Conservation (phyloP, 495 filamentous ascomycete species). For the Glonium stellatum region DNA sequence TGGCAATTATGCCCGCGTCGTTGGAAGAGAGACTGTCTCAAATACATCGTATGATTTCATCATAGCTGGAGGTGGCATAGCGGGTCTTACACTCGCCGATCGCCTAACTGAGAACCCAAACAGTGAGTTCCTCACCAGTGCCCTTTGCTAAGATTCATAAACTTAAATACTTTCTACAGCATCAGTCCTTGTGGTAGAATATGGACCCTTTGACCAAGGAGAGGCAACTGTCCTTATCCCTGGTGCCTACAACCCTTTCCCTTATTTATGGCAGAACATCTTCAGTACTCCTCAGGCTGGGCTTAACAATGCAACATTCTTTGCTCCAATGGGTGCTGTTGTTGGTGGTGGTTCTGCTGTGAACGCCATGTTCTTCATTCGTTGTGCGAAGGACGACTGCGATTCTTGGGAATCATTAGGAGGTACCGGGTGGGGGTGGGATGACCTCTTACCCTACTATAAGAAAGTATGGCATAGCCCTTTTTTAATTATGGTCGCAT, state of each 20-base stretch:
- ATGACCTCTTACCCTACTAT: too few species aligned
- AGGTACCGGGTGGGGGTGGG: too few species aligned
- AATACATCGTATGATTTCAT: constrained; percentile 15
- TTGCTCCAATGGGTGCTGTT: constrained; percentile 3
- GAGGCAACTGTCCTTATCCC: constrained; percentile 12
- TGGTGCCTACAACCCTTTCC: constrained; percentile 12
- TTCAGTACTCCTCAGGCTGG: constrained; percentile 7
- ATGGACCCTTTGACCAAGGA: constrained; percentile 11
- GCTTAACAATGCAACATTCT: background rate
- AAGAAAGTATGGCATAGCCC: too few species aligned
- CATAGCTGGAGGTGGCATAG: constrained; percentile 18
- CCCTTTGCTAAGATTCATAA: too few species aligned
- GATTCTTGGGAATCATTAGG: too few species aligned
- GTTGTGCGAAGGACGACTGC: too few species aligned
- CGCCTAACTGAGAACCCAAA: constrained; percentile 14
- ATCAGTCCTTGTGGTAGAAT: constrained; percentile 10
- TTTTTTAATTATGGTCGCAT: too few species aligned
- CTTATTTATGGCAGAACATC: constrained; percentile 14
- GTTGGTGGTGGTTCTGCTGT: background rate
- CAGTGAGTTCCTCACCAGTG: background rate
- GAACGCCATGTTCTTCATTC: too few species aligned
- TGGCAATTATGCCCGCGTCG: constrained; percentile 1
- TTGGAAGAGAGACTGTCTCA: background rate
- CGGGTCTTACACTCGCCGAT: constrained; percentile 15
- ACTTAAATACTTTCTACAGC: background rate